Evolutionary conservation across 2,329 filamentous ascomycete genomes (phyloP).

Genomic region (Colletotrichum cereale): DNA sequence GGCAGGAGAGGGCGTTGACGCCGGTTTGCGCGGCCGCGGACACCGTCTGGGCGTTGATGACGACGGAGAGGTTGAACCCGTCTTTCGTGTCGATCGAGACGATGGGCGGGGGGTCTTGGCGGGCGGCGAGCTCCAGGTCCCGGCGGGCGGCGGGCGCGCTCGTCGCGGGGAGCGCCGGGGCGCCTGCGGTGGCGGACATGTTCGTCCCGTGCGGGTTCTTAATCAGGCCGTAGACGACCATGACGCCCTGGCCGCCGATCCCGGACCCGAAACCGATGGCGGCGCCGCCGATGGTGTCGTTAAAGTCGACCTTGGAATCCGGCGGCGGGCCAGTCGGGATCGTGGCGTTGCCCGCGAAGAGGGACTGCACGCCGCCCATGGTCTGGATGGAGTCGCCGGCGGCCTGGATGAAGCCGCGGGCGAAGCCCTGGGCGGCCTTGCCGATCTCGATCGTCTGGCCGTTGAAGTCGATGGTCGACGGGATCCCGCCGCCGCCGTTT

Average conservation of each 20-base stretch:
- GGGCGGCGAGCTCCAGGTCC: conserved; percentile 2
- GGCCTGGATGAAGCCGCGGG: conserved; percentile 51
- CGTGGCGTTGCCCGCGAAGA: conserved; percentile 47
- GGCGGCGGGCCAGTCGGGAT: conserved; percentile 39
- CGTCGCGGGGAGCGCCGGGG: not conserved
- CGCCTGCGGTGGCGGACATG: no score
- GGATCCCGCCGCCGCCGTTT: conserved; percentile 31
- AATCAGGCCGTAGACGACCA: conserved; percentile 48
- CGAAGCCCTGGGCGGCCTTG: conserved; percentile 51
- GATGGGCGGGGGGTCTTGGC: conserved; percentile 31
- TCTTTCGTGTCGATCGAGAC: conserved; percentile 35
- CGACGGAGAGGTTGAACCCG: conserved; percentile 45
- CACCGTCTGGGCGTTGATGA: conserved; percentile 47
- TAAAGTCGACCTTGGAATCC: conserved; percentile 47
- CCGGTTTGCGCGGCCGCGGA: conserved; percentile 47
- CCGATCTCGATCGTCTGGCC: conserved; percentile 43
- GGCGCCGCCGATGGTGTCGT: conserved; percentile 52
- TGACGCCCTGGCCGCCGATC: conserved; percentile 49
- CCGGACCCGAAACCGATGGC: conserved; percentile 52
- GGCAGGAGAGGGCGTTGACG: conserved; percentile 48
- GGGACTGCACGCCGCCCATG: conserved; percentile 49
- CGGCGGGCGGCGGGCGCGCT: conserved; percentile 19
- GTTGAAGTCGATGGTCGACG: conserved; percentile 39
- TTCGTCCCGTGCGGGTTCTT: conserved; percentile 40
- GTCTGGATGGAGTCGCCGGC: conserved; percentile 49